Evolutionary conservation across 2,329 filamentous ascomycete species (phyloP).

Genomic region (Nectriaceae sp.): DNA sequence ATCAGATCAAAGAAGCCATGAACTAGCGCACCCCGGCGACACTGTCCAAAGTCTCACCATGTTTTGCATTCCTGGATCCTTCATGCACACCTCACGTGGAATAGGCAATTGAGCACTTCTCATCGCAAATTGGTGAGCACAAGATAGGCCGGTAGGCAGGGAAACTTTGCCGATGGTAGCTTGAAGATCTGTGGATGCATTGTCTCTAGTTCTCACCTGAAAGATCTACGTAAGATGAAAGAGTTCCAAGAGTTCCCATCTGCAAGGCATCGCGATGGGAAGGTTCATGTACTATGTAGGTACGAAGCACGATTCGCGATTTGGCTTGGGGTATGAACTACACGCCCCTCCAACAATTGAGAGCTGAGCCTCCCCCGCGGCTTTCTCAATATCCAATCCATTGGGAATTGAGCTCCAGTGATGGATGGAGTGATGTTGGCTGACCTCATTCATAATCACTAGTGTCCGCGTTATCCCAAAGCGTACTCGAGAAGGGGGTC

Average conservation of each 20-base stretch:
- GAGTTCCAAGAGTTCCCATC: no score
- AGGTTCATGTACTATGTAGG: neutral
- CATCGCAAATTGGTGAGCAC: neutral
- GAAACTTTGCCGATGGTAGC: conserved; percentile 21
- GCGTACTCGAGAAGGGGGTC: neutral
- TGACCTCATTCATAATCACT: no score
- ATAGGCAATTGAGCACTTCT: conserved; percentile 4
- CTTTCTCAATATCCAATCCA: conserved; percentile 6
- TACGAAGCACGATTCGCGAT: neutral
- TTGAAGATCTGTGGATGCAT: conserved; percentile 12
- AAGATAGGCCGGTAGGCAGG: conserved; percentile 8
- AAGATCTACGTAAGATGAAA: neutral
- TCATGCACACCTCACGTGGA: conserved; percentile 15
- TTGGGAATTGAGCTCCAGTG: no score
- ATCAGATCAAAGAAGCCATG: neutral
- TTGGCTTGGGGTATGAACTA: conserved; percentile 10
- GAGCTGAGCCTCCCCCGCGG: neutral
- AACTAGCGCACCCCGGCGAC: neutral
- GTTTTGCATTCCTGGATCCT: conserved; percentile 15
- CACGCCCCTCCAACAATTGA: conserved; percentile 22
- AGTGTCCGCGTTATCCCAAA: no score
- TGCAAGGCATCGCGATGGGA: conserved; percentile 13
- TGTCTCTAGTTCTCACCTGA: neutral
- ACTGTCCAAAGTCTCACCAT: conserved; percentile 17
- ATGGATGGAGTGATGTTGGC: no score